Percentiles rank a stretch among this genome's conserved stretches.
phyloP scores from a whole-genome alignment of 2,329 filamentous ascomycete genomes.

The Cytospora piceae region DNA sequence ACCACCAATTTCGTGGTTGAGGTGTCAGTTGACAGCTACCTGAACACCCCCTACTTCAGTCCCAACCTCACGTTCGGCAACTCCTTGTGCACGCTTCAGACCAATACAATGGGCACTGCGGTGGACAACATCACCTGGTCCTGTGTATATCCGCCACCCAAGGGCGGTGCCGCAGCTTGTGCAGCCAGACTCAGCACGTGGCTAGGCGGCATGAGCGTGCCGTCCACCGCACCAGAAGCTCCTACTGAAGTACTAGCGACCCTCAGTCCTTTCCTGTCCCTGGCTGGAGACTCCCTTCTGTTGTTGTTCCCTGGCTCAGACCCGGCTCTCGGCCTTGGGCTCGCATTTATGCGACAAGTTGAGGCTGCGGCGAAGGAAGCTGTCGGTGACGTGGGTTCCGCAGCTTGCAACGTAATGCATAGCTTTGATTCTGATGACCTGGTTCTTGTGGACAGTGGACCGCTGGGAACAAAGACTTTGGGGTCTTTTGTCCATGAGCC shows the following conservation, averaged over 20 bases:
- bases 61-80: constrained; percentile 33
- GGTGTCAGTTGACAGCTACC: constrained; percentile 29
- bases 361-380: constrained; percentile 31
- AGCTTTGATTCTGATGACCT: constrained; percentile 32
- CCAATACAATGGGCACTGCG: constrained; percentile 11
- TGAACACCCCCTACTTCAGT: constrained; percentile 24
- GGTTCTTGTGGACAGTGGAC: constrained; percentile 32
- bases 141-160: constrained; percentile 33
- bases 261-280: constrained; percentile 30
- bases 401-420: constrained; percentile 33
- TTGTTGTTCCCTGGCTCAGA: constrained; percentile 32
- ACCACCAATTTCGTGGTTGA: constrained; percentile 33
- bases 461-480: constrained; percentile 30
- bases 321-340: constrained; percentile 27
- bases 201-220: constrained; percentile 25
- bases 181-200: constrained; percentile 31
- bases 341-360: constrained; percentile 31
- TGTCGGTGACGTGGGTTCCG: constrained; percentile 28
- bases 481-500: constrained; percentile 33
- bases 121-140: constrained; percentile 32
- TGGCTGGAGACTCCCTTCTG: constrained; percentile 27
- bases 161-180: constrained; percentile 32
- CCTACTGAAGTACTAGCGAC: constrained; percentile 30
- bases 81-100: constrained; percentile 29
- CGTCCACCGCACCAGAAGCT: constrained; percentile 18